Evolutionary conservation across 257 asterid species (phyloP).

Genomic region (Cordia subcordata): DNA sequence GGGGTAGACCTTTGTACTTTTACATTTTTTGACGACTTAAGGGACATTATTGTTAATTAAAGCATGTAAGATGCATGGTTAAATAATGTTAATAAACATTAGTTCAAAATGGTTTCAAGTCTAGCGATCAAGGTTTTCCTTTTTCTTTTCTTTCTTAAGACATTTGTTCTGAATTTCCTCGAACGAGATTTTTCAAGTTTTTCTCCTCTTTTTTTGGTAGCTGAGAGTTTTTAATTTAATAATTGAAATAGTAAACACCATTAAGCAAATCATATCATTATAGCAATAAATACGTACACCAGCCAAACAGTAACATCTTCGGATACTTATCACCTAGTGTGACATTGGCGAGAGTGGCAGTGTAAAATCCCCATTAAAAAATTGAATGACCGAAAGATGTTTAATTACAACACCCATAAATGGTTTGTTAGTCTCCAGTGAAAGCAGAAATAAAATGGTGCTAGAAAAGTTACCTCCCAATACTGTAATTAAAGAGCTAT

Average conservation of each 20-base stretch:
- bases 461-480: slow-evolving; percentile 43
- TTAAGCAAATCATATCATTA: not conserved
- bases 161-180: too few relatives aligned
- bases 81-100: too few relatives aligned
- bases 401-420: slow-evolving; percentile 18
- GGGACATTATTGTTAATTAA: too few relatives aligned
- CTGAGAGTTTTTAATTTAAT: not conserved
- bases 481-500: slow-evolving; percentile 18
- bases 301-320: slow-evolving; percentile 30
- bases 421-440: slow-evolving; percentile 22
- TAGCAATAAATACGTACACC: slow-evolving; percentile 27
- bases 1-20: too few relatives aligned
- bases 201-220: too few relatives aligned
- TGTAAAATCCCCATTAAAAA: slow-evolving; percentile 13
- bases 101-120: too few relatives aligned
- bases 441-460: slow-evolving; percentile 37
- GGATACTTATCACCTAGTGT: slow-evolving; percentile 27
- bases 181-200: too few relatives aligned
- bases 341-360: slow-evolving; percentile 24
- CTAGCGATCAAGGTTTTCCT: too few relatives aligned
- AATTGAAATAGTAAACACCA: too few relatives aligned
- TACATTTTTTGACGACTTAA: too few relatives aligned
- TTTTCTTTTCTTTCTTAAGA: too few relatives aligned
- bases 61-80: too few relatives aligned
- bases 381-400: slow-evolving; percentile 15